Percentiles rank a stretch among this genome's conserved stretches.
phyloP scores from a whole-genome alignment of 495 filamentous ascomycete genomes.

The Aspergillus nanangensis region DNA sequence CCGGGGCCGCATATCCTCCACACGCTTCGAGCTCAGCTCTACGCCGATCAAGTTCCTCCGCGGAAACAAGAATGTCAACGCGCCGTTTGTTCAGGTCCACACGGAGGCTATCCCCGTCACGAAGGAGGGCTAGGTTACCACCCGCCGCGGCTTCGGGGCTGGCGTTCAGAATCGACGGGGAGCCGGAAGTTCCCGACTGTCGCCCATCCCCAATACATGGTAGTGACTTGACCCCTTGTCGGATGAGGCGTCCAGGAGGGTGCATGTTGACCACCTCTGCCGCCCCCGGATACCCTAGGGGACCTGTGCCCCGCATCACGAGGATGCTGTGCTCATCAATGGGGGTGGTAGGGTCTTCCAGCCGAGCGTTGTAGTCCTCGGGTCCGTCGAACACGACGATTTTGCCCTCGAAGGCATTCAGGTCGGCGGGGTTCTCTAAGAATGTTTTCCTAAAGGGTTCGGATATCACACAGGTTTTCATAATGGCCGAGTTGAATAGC shows the following conservation, averaged over 20 bases:
- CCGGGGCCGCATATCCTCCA: constrained; percentile 31
- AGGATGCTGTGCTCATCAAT: constrained; percentile 48
- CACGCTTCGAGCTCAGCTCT: constrained; percentile 41
- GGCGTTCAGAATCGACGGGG: constrained; percentile 51
- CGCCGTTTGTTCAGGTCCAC: constrained; percentile 51
- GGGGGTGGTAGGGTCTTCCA: constrained; percentile 40
- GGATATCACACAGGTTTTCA: constrained; percentile 55
- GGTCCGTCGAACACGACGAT: constrained; percentile 52
- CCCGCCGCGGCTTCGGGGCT: constrained; percentile 58
- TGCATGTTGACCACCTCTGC: constrained; percentile 58
- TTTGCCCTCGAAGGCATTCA: constrained; percentile 46
- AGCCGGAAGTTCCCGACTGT: constrained; percentile 52
- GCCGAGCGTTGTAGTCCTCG: constrained; percentile 44
- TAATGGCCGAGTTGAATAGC: constrained; percentile 51
- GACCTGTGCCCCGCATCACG: constrained; percentile 51
- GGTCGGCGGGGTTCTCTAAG: constrained; percentile 45
- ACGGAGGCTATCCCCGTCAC: constrained; percentile 50
- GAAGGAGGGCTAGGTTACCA: constrained; percentile 50
- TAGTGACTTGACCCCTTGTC: constrained; percentile 43
- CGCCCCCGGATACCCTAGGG: constrained; percentile 50
- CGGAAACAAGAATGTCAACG: constrained; percentile 48
- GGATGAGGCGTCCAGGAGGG: constrained; percentile 41
- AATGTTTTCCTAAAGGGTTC: constrained; percentile 41
- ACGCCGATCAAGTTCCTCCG: constrained; percentile 61
- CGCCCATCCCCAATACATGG: constrained; percentile 54